Evolutionary conservation across 2,329 filamentous ascomycete species (phyloP).

Genomic region (Phialemoniopsis sp.): DNA sequence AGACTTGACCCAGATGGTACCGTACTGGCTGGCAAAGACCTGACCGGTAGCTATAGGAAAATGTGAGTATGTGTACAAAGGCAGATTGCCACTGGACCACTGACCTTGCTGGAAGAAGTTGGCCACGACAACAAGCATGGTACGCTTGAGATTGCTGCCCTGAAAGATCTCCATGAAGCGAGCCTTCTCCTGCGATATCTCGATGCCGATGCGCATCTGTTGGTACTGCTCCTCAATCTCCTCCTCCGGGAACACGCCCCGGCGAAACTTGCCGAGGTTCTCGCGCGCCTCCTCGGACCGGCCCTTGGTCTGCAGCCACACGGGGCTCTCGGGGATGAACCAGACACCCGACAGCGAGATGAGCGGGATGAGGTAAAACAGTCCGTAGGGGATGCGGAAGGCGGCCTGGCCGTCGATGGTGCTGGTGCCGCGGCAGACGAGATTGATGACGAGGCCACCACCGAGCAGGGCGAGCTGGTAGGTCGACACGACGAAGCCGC

Average conservation of each 20-base stretch:
- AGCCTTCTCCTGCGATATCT: too few relatives aligned
- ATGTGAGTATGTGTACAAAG: too few relatives aligned
- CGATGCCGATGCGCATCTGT: not conserved
- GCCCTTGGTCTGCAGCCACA: conserved; percentile 16
- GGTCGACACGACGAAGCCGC: conserved; percentile 26
- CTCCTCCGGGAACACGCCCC: too few relatives aligned
- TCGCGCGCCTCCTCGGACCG: not conserved
- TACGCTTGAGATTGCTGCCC: conserved; percentile 12
- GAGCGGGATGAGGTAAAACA: conserved; percentile 25
- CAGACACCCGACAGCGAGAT: conserved; percentile 18
- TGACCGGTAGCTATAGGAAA: conserved; percentile 15
- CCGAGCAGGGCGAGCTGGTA: conserved; percentile 25
- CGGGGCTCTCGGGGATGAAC: conserved; percentile 20
- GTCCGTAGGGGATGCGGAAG: conserved; percentile 26
- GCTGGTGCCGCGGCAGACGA: conserved; percentile 21
- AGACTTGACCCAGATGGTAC: conserved; percentile 20
- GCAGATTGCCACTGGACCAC: too few relatives aligned
- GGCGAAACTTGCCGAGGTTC: conserved; percentile 5
- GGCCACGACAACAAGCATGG: conserved; percentile 13
- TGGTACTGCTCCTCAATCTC: too few relatives aligned
- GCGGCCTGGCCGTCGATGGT: conserved; percentile 19
- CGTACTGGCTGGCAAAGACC: conserved; percentile 21
- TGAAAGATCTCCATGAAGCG: conserved; percentile 8
- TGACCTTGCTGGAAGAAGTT: conserved; percentile 23
- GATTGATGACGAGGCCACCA: conserved; percentile 15